A percentile compares a stretch with the other conserved stretches of the same genome.
phyloP scores from a whole-genome alignment of 78 protist species.

The Pigoraptor vietnamica region DNA sequence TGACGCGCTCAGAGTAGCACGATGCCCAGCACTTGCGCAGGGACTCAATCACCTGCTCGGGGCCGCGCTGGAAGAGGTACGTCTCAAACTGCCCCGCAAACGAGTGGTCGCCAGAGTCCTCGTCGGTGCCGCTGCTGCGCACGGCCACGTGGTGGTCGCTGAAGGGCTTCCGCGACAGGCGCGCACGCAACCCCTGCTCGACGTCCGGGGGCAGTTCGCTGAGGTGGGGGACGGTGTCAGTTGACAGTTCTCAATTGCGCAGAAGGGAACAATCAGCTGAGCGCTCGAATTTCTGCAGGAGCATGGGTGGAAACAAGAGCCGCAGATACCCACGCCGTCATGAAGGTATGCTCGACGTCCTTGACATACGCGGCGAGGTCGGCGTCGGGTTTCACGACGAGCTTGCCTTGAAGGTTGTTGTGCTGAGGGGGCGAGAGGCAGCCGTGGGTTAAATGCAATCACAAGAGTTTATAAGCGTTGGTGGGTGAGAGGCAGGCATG shows the following conservation, averaged over 20 bases:
- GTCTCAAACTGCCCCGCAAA: not conserved
- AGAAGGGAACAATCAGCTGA: not conserved
- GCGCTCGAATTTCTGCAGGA: too few species aligned
- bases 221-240: too few species aligned
- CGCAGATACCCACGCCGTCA: not conserved
- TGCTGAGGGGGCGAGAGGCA: not conserved
- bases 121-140: not conserved
- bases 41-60: not conserved
- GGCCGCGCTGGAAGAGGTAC: not conserved
- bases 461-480: too few species aligned
- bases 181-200: not conserved
- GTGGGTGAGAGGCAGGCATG: too few species aligned
- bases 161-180: not conserved
- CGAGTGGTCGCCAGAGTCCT: constrained; percentile 1
- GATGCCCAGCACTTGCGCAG: not conserved
- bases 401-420: not conserved
- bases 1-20: constrained; percentile 2
- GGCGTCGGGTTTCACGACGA: not conserved
- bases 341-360: not conserved
- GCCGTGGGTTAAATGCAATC: not conserved
- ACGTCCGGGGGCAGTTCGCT: not conserved
- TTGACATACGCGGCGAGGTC: not conserved
- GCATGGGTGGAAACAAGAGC: not conserved
- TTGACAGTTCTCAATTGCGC: too few species aligned
- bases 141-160: not conserved